phyloP scores from a whole-genome alignment of 2,329 filamentous ascomycete genomes.

The Penicillium hordei region DNA sequence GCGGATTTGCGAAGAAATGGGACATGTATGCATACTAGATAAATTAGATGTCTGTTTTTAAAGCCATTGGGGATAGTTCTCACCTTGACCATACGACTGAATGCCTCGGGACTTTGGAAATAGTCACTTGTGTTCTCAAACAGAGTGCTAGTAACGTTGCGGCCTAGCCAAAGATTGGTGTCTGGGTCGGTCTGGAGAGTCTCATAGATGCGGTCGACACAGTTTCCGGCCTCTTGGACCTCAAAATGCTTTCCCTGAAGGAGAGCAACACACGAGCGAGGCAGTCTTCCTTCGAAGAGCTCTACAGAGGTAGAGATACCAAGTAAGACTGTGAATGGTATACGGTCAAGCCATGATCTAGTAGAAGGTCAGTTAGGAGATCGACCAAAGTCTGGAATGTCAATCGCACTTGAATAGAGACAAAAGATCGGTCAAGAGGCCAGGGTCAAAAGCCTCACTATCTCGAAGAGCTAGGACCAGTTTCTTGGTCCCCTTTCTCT shows the following conservation, averaged over 20 bases:
- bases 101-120: conserved; percentile 58
- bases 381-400: neutral
- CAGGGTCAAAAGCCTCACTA: conserved; percentile 49
- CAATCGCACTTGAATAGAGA: conserved; percentile 48
- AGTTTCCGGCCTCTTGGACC: conserved; percentile 49
- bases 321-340: conserved; percentile 60
- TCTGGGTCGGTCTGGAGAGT: conserved; percentile 37
- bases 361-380: conserved; percentile 24
- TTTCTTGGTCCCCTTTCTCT: conserved; percentile 38
- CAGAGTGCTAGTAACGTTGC: conserved; percentile 51
- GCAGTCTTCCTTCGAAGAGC: conserved; percentile 59
- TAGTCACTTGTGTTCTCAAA: conserved; percentile 60
- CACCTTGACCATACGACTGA: conserved; percentile 55
- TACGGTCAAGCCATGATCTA: conserved; percentile 61
- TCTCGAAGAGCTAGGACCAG: conserved; percentile 48
- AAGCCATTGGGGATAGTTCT: neutral
- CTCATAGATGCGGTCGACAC: conserved; percentile 44
- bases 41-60: conserved; percentile 20
- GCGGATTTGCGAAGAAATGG: conserved; percentile 61
- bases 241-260: conserved; percentile 59
- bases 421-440: conserved; percentile 47
- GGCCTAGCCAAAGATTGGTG: conserved; percentile 53
- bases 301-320: conserved; percentile 64
- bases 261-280: conserved; percentile 52
- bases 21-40: conserved; percentile 62